Conservation (phyloP, 768 basidiomycete genomes). For the Jaapia argillacea region DNA sequence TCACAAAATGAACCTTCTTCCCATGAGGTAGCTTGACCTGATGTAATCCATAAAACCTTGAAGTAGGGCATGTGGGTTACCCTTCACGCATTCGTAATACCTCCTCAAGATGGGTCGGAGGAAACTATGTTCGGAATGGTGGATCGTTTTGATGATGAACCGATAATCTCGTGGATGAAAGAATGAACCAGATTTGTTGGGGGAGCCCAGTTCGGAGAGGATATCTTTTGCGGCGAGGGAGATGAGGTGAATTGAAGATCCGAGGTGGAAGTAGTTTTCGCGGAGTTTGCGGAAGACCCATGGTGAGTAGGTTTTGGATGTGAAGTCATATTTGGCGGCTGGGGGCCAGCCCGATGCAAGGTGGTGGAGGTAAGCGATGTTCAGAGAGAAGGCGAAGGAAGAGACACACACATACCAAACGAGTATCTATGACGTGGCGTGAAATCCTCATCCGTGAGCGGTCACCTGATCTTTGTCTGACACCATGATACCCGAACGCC, state of each 20-base stretch:
- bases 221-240: conserved; percentile 97
- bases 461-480: conserved; percentile 88
- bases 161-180: conserved; percentile 99
- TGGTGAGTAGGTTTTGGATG: conserved; percentile 98
- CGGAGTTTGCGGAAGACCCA: conserved; percentile 96
- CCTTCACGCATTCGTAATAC: conserved; percentile 79
- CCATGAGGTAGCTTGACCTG: conserved; percentile 94
- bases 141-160: conserved; percentile 99
- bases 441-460: conserved; percentile 82
- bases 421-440: conserved; percentile 86
- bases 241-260: conserved; percentile 95
- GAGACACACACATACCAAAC: conserved; percentile 83
- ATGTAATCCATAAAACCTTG: conserved; percentile 94
- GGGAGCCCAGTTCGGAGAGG: conserved; percentile 93
- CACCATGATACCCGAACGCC: conserved; percentile 78
- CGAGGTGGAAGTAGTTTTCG: conserved; percentile 89
- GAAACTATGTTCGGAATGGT: conserved; percentile 90
- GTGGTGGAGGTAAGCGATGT: conserved; percentile 3
- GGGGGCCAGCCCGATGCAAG: conserved; percentile 65
- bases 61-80: conserved; percentile 92
- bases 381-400: background rate
- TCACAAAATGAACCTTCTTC: conserved; percentile 95
- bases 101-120: conserved; percentile 72
- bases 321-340: conserved; percentile 97
- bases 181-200: conserved; percentile 97